A percentile compares a stretch with the other conserved stretches of the same genome.
Conservation (phyloP, 176 grass and related monocot species). For the Coix lacrymajobi region DNA sequence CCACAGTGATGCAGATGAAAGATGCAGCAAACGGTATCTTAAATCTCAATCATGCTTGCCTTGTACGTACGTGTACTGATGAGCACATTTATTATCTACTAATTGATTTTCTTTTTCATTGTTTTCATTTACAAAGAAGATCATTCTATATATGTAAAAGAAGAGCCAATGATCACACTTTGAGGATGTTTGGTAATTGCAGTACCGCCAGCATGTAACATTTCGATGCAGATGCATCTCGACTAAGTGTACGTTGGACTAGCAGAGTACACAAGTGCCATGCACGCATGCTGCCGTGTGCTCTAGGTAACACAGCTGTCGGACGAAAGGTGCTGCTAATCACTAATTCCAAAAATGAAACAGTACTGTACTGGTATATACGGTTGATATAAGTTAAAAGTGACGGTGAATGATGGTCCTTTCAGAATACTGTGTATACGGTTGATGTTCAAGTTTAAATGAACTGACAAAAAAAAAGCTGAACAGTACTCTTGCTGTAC, state of each 20-base stretch:
- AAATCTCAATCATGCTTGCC: neutral
- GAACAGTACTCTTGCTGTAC: too few species aligned
- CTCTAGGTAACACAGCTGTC: neutral
- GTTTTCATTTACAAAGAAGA: too few species aligned
- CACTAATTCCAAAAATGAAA: neutral
- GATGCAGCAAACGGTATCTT: neutral
- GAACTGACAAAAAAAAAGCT: too few species aligned
- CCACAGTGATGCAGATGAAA: neutral
- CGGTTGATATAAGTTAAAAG: too few species aligned
- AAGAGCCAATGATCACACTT: neutral
- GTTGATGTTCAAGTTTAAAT: too few species aligned
- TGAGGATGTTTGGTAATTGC: neutral
- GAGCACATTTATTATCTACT: neutral
- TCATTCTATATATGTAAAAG: neutral
- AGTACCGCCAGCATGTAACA: neutral
- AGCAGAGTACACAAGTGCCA: neutral
- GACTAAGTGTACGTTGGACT: neutral
- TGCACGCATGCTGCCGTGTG: neutral
- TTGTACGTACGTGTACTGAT: neutral
- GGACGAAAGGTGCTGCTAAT: neutral
- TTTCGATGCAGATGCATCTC: neutral
- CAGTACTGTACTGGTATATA: too few species aligned
- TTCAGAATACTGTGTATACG: too few species aligned
- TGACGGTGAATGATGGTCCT: too few species aligned
- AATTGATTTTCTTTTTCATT: neutral